Base-by-base conservation (phyloP, 2,329 filamentous ascomycete genomes). In the Pseudogymnoascus sp. region DNA sequence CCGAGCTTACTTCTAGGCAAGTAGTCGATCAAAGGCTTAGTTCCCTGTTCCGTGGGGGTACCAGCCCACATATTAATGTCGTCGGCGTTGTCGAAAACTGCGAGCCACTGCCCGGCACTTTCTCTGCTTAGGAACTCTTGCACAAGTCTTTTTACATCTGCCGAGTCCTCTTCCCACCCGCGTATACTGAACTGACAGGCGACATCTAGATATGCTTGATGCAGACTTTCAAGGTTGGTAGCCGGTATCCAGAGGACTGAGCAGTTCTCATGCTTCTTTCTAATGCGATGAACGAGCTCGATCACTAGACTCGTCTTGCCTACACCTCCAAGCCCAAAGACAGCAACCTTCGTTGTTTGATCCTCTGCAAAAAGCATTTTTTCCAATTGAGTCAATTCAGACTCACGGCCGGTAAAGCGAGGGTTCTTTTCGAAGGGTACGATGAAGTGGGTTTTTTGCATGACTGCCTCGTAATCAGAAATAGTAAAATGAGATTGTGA, bases 161-260 rank as follows among this genome's bases (percentile, higher is more conserved):
- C 62, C 11, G 36, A 53, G 61, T 66, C 67, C 11, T 65, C 63
- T 36, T 60, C 68, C 62, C 62, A 64, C 3, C 64, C 63, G 8
- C 64, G 21, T 40, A 69, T 62, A 11, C 46, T 42, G 11, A 79
- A 69, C 67, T 71, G 68, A 40, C 67, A 70, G 1, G 70, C 73
- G 3, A 79, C 72, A 4, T 72, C 70, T 1, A 56, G 59, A 64
- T 75, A 79, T 11, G 76, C 76, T 61, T 77, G 73, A 38, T 78
- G 70, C 63, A 81, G 74, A 62, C 69, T 75, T 14, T 72, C 74
- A n/a, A 67, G 64, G 63, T 74, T 77, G 23, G 72, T 69, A 5
- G 75, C 77, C 4, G 76, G 73, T 4, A 81, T 71, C 78, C 76
- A 82, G 65, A 82, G 75, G 60, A 82, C 68, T 0, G 74, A 77